Evolutionary conservation across 768 basidiomycete species (phyloP), one percentile per base, ranked within the genome.

Genomic region (Termitomyces sp.): DNA sequence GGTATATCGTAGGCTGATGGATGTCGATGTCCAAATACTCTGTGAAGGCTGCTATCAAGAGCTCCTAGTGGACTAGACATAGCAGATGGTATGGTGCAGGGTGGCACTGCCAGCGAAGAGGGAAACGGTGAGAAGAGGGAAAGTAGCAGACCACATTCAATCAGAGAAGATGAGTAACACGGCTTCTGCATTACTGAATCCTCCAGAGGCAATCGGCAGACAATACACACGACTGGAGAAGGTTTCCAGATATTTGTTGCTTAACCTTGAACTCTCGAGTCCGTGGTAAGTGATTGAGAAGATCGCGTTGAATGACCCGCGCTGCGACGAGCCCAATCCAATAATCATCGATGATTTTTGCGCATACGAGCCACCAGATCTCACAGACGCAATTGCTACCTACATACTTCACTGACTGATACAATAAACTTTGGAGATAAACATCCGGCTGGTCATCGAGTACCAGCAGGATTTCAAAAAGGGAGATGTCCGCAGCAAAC

Each of bases 251-350:
- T 31, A 33, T 11, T 33, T 11, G 11, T 33, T 33, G 33, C 9
- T 11, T 19, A 8, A n/a, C 49, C 50, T 3, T 11, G 28, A 8
- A n/a, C 49, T 47, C 28, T 59, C 40, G 28, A n/a, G 9, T 30
- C 10, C 31, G 45, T 28, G 9, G 30, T 31, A 26, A 50, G 53
- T 15, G 50, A 55, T 42, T 54, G 56, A 21, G 56, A 55, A 35
- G 41, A 48, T n/a, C 43, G 31, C 6, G 47, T 44, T 41, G 56
- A 53, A 43, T 57, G 8, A 30, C 33, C 11, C 10, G 48, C 38
- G 47, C 38, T 37, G 38, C 30, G 38, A 58, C 53, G 56, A 54
- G 56, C 48, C 56, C 60, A 55, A 57, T 57, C 54, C 50, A 53
- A 31, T 50, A 55, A 19, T 50, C 37, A 43, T 19, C 51, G 47